Conservation (phyloP, 2,329 filamentous ascomycete genomes). For the Aspergillus vadensis region DNA sequence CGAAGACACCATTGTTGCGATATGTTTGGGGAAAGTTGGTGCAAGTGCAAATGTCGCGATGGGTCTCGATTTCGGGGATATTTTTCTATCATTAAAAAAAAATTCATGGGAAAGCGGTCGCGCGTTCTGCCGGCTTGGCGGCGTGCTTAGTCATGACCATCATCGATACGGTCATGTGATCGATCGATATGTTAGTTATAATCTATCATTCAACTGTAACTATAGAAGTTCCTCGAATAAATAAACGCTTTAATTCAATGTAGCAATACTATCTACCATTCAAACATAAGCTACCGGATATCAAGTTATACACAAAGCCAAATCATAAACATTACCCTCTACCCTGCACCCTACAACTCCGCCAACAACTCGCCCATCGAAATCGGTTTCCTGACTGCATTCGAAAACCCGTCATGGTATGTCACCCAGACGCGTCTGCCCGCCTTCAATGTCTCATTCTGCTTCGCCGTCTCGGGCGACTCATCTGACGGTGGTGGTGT, state of each 20-base stretch:
- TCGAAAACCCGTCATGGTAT: conserved; percentile 87
- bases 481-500: conserved; percentile 39
- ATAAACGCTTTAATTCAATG: too few relatives aligned
- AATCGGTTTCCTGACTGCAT: conserved; percentile 87
- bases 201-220: too few relatives aligned
- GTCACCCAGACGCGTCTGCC: conserved; percentile 77
- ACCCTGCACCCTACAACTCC: conserved; percentile 32
- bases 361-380: conserved; percentile 75
- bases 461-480: conserved; percentile 25
- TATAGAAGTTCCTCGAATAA: too few relatives aligned
- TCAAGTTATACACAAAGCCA: neutral
- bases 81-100: conserved; percentile 32
- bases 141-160: neutral
- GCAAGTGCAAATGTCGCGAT: conserved; percentile 30
- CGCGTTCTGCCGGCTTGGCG: conserved; percentile 34
- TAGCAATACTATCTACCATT: too few relatives aligned
- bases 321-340: conserved; percentile 6
- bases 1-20: conserved; percentile 43
- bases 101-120: conserved; percentile 42
- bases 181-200: too few relatives aligned
- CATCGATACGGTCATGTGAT: too few relatives aligned
- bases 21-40: conserved; percentile 19
- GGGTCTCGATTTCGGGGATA: conserved; percentile 8
- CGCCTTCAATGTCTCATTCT: conserved; percentile 37
- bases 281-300: neutral